phyloP scores from a whole-genome alignment of 257 asterid genomes.

The Verbena officinalis region DNA sequence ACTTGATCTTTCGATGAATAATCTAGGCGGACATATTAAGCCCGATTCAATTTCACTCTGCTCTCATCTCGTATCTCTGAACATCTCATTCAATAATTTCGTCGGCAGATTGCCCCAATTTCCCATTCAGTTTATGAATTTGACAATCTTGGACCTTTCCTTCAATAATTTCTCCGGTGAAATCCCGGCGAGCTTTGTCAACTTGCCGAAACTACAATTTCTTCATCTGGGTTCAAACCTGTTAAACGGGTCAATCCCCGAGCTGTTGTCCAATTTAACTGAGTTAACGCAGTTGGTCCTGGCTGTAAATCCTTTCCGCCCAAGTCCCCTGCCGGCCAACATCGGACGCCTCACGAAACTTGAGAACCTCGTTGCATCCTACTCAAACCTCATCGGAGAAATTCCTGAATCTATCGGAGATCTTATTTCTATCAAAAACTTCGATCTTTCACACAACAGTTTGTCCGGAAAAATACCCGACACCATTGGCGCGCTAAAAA shows the following conservation, averaged over 20 bases:
- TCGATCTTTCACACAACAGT: conserved; percentile 53
- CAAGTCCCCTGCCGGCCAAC: conserved; percentile 56
- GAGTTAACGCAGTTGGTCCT: conserved; percentile 59
- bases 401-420: conserved; percentile 66
- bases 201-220: conserved; percentile 48
- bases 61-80: conserved; percentile 51
- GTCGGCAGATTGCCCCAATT: conserved; percentile 69
- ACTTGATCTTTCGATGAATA: conserved; percentile 55
- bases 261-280: conserved; percentile 56
- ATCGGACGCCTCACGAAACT: conserved; percentile 71
- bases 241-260: conserved; percentile 72
- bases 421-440: conserved; percentile 43
- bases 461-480: conserved; percentile 65
- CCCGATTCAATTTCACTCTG: conserved; percentile 54
- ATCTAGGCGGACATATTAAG: conserved; percentile 44
- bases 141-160: conserved; percentile 56
- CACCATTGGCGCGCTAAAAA: conserved; percentile 47
- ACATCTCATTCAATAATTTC: conserved; percentile 54
- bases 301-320: conserved; percentile 46
- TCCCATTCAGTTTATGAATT: conserved; percentile 37
- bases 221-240: conserved; percentile 52
- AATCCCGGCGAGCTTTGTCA: conserved; percentile 61
- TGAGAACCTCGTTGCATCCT: conserved; percentile 37
- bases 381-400: conserved; percentile 50
- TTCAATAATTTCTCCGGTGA: conserved; percentile 69